A percentile compares a stretch with the other conserved stretches of the same genome.
Evolutionary conservation across 176 grass and related monocot genomes (phyloP).

Genomic region (Miscanthus lutarioriparius): DNA sequence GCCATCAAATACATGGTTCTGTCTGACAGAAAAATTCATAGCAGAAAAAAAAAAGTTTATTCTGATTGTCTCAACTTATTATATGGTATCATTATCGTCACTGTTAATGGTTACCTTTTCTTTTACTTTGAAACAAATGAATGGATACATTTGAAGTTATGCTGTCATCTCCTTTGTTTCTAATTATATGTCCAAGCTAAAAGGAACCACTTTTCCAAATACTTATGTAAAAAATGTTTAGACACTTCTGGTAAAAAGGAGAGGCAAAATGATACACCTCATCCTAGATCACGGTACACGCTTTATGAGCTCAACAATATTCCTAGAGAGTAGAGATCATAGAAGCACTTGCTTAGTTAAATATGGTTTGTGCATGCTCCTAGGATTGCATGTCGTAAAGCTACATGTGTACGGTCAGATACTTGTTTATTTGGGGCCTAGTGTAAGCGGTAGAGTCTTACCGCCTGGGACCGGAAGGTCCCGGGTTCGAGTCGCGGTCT

Average conservation of each 20-base stretch:
- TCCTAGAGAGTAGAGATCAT: constrained; percentile 19
- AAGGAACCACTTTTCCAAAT: neutral
- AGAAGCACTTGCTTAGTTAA: constrained; percentile 41
- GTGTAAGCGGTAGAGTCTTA: too few relatives aligned
- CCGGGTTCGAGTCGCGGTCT: too few relatives aligned
- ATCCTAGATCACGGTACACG: neutral
- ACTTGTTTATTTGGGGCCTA: constrained; percentile 46
- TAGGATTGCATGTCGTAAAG: constrained; percentile 49
- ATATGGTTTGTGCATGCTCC: constrained; percentile 34
- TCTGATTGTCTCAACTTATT: neutral
- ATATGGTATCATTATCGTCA: neutral
- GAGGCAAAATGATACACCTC: neutral
- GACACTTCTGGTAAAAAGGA: neutral
- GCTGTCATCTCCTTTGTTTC: neutral
- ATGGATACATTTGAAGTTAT: constrained; percentile 7
- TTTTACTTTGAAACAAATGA: neutral
- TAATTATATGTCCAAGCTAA: too few relatives aligned
- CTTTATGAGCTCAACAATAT: constrained; percentile 44
- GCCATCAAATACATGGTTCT: constrained; percentile 19
- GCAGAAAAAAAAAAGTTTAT: neutral
- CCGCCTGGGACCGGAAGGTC: too few relatives aligned
- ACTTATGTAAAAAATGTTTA: constrained; percentile 17
- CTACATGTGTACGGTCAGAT: constrained; percentile 30
- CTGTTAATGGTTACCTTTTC: neutral
- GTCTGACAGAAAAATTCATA: constrained; percentile 21